phyloP scores from a whole-genome alignment of 208 protist genomes.

The Wallacemonas sp. region DNA sequence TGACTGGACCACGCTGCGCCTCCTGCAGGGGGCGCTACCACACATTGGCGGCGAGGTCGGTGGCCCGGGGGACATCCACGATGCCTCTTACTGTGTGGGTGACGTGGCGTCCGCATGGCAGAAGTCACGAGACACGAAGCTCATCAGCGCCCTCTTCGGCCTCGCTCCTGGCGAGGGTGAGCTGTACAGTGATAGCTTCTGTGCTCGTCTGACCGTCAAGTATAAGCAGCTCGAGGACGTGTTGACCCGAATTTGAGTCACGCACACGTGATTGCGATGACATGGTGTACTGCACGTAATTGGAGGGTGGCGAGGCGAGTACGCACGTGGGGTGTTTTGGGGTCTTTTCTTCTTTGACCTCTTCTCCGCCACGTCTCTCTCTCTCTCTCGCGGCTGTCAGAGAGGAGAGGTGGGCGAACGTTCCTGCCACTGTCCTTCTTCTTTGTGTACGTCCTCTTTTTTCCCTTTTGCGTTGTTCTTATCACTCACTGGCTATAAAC shows the following conservation, averaged over 20 bases:
- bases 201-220: not conserved
- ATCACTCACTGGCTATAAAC: not conserved
- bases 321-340: too few species aligned
- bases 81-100: too few species aligned
- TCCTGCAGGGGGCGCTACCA: not conserved
- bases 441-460: slow-evolving; percentile 1
- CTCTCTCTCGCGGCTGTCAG: not conserved
- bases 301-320: too few species aligned
- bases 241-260: too few species aligned
- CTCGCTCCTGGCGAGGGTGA: not conserved
- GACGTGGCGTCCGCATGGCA: too few species aligned
- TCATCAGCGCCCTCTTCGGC: not conserved
- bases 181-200: not conserved
- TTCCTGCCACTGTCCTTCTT: not conserved
- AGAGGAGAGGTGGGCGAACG: too few species aligned
- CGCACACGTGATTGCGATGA: too few species aligned
- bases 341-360: not conserved
- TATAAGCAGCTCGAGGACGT: not conserved
- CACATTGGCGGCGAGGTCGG: not conserved
- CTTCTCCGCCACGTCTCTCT: not conserved
- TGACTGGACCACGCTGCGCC: slow-evolving; percentile 9
- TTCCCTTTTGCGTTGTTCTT: slow-evolving; percentile 3
- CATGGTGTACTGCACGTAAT: too few species aligned
- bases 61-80: too few species aligned
- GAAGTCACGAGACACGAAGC: not conserved